phyloP scores from a whole-genome alignment of 1,284 basidiomycete genomes.

The Marasmius fiardii region DNA sequence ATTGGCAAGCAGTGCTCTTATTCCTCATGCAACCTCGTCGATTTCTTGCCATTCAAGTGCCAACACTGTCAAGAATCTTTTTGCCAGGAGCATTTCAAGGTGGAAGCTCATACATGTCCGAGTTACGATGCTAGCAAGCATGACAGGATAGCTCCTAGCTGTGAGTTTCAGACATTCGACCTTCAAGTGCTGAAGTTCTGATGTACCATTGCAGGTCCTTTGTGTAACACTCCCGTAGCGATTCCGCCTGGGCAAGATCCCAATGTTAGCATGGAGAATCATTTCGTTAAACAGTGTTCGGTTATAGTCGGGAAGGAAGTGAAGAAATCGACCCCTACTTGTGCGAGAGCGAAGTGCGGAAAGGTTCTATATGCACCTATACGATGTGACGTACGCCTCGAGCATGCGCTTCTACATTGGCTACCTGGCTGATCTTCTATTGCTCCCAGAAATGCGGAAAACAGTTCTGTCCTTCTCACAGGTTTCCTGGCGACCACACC shows the following conservation, averaged over 20 bases:
- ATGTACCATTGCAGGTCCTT: constrained; percentile 44
- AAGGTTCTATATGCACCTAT: constrained; percentile 75
- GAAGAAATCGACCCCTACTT: constrained; percentile 53
- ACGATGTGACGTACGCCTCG: constrained; percentile 56
- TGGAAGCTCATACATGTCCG: constrained; percentile 58
- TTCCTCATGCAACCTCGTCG: constrained; percentile 60
- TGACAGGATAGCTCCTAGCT: constrained; percentile 71
- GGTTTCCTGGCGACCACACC: constrained; percentile 66
- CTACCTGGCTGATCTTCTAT: constrained; percentile 2
- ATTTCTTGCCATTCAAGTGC: constrained; percentile 82
- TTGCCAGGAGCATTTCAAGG: constrained; percentile 74
- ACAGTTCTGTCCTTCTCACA: constrained; percentile 71
- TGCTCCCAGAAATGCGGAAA: constrained; percentile 58
- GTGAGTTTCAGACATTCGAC: constrained; percentile 33
- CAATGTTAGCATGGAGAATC: constrained; percentile 71
- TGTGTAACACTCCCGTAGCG: constrained; percentile 69
- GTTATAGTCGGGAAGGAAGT: constrained; percentile 60
- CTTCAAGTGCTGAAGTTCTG: constrained; percentile 10
- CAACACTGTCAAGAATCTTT: constrained; percentile 64
- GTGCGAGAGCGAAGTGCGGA: constrained; percentile 58
- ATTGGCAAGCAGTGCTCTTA: constrained; percentile 73
- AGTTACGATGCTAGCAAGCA: constrained; percentile 67
- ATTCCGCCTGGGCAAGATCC: constrained; percentile 73
- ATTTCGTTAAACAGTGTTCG: constrained; percentile 61
- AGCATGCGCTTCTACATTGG: background rate